These are phyloP conservation scores for Fusarium stilboides DNA, from an alignment of 2,329 filamentous ascomycete genomes.

Conservation along the genomic window DNA sequence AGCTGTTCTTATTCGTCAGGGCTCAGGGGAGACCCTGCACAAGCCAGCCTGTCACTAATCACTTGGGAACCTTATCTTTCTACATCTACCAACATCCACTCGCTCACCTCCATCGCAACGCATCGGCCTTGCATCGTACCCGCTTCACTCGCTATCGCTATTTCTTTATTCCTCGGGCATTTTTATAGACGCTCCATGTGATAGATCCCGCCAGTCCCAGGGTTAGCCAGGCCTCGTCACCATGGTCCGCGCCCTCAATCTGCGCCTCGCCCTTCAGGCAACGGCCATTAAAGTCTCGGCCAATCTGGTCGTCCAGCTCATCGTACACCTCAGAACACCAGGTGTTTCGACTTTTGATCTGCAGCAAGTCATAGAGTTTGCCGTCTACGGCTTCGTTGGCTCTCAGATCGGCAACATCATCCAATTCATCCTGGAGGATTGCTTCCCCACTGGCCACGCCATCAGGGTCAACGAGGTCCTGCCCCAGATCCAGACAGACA, in stretches of 20 bases:
- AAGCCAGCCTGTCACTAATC: slow-evolving; percentile 44
- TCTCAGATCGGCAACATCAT: slow-evolving; percentile 56
- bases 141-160: background rate
- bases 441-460: slow-evolving; percentile 52
- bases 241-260: slow-evolving; percentile 50
- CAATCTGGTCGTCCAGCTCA: slow-evolving; percentile 52
- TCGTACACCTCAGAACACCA: slow-evolving; percentile 42
- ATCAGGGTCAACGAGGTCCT: slow-evolving; percentile 41
- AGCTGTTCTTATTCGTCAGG: slow-evolving; percentile 39
- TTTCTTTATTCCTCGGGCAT: background rate
- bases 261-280: slow-evolving; percentile 51
- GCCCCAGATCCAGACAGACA: slow-evolving; percentile 40
- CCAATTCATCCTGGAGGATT: slow-evolving; percentile 55
- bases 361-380: slow-evolving; percentile 56
- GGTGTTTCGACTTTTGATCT: slow-evolving; percentile 47
- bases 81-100: slow-evolving; percentile 10
- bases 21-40: slow-evolving; percentile 31
- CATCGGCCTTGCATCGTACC: slow-evolving; percentile 11
- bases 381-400: slow-evolving; percentile 54
- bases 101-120: background rate
- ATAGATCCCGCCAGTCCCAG: slow-evolving; percentile 3
- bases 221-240: slow-evolving; percentile 11
- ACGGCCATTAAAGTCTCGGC: slow-evolving; percentile 52
- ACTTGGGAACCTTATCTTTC: slow-evolving; percentile 1
- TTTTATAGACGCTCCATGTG: slow-evolving; percentile 27